Evolutionary conservation across 352 stramenopile species (phyloP), one percentile per base, ranked within the genome.

Genomic region (Phytophthora sp.): DNA sequence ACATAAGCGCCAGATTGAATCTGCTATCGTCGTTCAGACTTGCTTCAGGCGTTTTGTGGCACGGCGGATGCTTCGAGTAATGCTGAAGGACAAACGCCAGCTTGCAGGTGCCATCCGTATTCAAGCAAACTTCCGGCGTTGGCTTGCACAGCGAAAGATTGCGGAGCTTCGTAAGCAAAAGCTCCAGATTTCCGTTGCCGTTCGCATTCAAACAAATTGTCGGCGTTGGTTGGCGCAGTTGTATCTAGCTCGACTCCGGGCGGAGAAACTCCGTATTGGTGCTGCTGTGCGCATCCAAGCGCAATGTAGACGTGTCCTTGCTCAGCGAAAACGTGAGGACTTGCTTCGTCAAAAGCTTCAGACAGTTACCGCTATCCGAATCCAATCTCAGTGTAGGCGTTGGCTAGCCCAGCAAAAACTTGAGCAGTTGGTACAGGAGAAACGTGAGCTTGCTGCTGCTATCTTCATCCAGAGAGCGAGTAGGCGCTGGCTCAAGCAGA

Each of bases 361-460:
- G 12, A 26, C 56, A 18, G 55, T 30, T 13, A 66, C 71, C 23
- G 73, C 60, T 1, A 64, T 39, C n/a, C 45, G 18, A 47, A 83
- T 87, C 33, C 73, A 82, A 60, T 27, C 49, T 18, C 54, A 62
- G 30, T 78, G 68, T 51, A 66, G 65, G 42, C 51, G 66, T 20
- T 73, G 69, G 56, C 45, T 85, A 2, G 50, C 55, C 18, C 57
- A 62, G 36, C 55, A 36, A 16, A 66, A 65, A 29, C 54, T 50
- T 18, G 39, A 62, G n/a, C 13, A 57, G 15, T 56, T 76, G 49
- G 11, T 63, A 26, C 59, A 52, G 9, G 53, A 70, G 33, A 72
- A 69, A 30, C 56, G 23, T 50, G 60, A 76, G 33, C 11, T 59
- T 39, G 49, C 15, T 49, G 62, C 66, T 39, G 61, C 57, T 45